phyloP scores from a whole-genome alignment of 768 basidiomycete genomes.

The Mycena maculata region DNA sequence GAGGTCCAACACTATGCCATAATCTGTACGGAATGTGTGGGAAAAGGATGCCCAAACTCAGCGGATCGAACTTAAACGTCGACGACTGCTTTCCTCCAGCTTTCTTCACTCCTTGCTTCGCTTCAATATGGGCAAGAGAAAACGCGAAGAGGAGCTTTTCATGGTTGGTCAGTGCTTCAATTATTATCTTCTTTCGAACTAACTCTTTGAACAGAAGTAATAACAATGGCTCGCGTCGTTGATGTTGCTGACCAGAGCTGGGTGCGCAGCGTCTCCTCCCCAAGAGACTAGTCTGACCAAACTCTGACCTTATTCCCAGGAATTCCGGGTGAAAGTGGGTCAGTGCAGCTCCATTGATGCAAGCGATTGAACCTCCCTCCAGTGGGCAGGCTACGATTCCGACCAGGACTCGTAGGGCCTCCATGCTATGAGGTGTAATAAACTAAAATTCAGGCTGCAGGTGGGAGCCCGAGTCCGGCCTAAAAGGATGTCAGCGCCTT shows the following conservation, averaged over 20 bases:
- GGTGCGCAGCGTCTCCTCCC: background rate
- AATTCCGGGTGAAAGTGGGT: conserved; percentile 11
- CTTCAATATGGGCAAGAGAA: too few species aligned
- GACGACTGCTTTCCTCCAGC: too few species aligned
- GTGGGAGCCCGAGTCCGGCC: conserved; percentile 63
- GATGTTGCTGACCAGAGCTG: background rate
- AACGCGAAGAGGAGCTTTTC: conserved; percentile 18
- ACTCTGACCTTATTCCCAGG: background rate
- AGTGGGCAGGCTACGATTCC: conserved; percentile 64
- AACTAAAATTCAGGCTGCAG: conserved; percentile 23
- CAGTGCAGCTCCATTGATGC: background rate
- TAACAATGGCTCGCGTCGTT: conserved; percentile 8
- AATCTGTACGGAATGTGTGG: too few species aligned
- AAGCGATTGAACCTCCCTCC: conserved; percentile 28
- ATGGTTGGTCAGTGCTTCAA: conserved; percentile 8
- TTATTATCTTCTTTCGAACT: background rate
- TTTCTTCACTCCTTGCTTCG: too few species aligned
- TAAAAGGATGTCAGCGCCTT: conserved; percentile 55
- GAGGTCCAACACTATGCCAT: too few species aligned
- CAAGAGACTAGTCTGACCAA: background rate
- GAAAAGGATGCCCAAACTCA: too few species aligned
- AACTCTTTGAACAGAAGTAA: conserved; percentile 13
- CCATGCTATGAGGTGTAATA: conserved; percentile 55
- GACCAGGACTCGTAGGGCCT: conserved; percentile 62
- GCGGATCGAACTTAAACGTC: too few species aligned